Evolutionary conservation across 2,329 filamentous ascomycete genomes (phyloP).

Genomic region (Mollisiaceae sp.): DNA sequence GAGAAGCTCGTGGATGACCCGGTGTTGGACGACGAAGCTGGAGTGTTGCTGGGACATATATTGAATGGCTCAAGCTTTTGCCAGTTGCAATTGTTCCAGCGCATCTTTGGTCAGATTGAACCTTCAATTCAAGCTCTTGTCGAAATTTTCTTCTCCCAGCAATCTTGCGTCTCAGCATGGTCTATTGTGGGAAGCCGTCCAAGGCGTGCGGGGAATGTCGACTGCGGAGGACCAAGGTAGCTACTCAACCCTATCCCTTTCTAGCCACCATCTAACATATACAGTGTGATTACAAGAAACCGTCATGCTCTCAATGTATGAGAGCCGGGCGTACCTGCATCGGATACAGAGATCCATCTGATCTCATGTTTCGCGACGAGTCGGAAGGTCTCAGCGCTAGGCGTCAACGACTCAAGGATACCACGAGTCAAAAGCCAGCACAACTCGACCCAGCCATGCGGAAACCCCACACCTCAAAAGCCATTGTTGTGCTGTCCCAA

Average conservation of each 20-base stretch:
- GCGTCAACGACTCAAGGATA: slow-evolving; percentile 20
- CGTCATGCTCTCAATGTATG: slow-evolving; percentile 59
- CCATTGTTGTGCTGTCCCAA: neutral
- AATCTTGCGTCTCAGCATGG: slow-evolving; percentile 18
- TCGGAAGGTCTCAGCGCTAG: slow-evolving; percentile 42
- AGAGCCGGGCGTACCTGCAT: slow-evolving; percentile 57
- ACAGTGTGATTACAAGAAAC: slow-evolving; percentile 59
- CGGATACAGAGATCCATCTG: slow-evolving; percentile 59
- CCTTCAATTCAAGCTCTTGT: neutral
- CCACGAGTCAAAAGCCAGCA: slow-evolving; percentile 9
- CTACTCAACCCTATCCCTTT: neutral
- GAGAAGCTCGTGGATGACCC: neutral
- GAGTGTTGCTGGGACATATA: neutral
- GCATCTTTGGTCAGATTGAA: neutral
- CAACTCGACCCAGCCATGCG: neutral
- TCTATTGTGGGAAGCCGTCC: slow-evolving; percentile 30
- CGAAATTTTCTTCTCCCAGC: neutral
- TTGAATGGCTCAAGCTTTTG: slow-evolving; percentile 4
- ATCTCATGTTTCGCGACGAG: slow-evolving; percentile 63
- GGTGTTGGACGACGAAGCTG: neutral
- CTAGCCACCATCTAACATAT: slow-evolving; percentile 12
- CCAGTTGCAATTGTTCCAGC: neutral
- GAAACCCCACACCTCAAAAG: neutral
- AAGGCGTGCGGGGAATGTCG: slow-evolving; percentile 44
- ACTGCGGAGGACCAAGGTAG: slow-evolving; percentile 47